Percentiles rank a stretch among this genome's conserved stretches.
These are phyloP conservation scores for Nannizziopsis arthrosporioides DNA, from an alignment of 2,329 filamentous ascomycete species.

Conservation along the genomic window DNA sequence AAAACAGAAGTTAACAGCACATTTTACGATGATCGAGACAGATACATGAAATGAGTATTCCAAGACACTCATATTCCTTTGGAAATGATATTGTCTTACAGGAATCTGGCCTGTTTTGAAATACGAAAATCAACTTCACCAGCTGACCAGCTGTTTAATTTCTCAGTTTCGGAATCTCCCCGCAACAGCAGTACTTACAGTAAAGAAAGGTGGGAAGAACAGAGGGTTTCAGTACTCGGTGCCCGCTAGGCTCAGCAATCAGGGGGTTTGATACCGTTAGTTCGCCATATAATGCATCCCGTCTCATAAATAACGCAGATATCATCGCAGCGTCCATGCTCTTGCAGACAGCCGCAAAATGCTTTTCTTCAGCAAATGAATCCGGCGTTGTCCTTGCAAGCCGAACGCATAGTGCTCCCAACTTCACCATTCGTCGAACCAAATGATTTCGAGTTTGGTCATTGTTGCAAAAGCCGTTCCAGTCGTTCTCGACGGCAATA, in stretches of 20 bases:
- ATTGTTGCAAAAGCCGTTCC: conserved; percentile 5
- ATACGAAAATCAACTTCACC: conserved; percentile 3
- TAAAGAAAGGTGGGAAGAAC: too few species aligned
- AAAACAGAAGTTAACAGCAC: too few species aligned
- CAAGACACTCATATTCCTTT: conserved; percentile 8
- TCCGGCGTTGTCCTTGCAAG: not conserved
- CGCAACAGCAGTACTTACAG: too few species aligned
- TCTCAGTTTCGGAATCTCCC: not conserved
- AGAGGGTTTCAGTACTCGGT: too few species aligned
- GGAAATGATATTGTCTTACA: conserved; percentile 9
- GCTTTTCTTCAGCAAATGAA: not conserved
- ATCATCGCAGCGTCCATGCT: conserved; percentile 1
- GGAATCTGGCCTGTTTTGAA: conserved; percentile 5
- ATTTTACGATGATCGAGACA: too few species aligned
- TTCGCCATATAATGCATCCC: not conserved
- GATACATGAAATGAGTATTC: not conserved
- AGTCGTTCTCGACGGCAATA: conserved; percentile 11
- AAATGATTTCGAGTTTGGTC: not conserved
- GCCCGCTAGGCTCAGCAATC: too few species aligned
- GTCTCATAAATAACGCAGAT: not conserved
- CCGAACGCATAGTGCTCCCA: not conserved
- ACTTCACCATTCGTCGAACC: not conserved
- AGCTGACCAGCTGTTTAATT: not conserved
- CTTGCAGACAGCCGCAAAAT: not conserved
- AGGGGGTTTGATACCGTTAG: not conserved